A percentile compares a stretch with the other conserved stretches of the same genome.
These are phyloP conservation scores for Alternaria alternata DNA, from an alignment of 2,329 filamentous ascomycete species.

Conservation along the genomic window DNA sequence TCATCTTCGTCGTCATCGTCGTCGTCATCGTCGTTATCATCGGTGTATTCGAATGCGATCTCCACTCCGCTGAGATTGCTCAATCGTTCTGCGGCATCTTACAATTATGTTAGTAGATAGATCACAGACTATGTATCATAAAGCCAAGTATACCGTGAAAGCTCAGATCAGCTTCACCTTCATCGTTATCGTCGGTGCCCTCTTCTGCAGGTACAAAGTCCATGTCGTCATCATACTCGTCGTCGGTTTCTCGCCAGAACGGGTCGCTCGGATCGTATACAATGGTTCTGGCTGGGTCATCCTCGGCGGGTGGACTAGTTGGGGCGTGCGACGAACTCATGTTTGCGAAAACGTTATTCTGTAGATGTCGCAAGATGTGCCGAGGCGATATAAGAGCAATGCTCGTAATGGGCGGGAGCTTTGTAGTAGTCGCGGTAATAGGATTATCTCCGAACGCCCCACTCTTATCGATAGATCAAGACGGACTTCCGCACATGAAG, in stretches of 20 bases:
- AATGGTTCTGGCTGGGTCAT: conserved; percentile 35
- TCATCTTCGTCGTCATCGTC: conserved; percentile 39
- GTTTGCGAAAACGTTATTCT: conserved; percentile 6
- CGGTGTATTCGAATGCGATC: conserved; percentile 53
- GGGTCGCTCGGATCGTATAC: conserved; percentile 45
- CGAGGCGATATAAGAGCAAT: conserved; percentile 14
- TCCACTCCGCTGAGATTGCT: conserved; percentile 53
- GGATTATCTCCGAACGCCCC: conserved; percentile 15
- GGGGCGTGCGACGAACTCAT: conserved; percentile 41
- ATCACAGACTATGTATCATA: background rate
- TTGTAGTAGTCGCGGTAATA: conserved; percentile 16
- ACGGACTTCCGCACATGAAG: background rate
- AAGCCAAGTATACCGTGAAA: conserved; percentile 43
- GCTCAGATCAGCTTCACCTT: conserved; percentile 47
- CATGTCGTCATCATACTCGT: conserved; percentile 57
- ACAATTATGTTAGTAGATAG: conserved; percentile 4
- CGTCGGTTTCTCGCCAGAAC: conserved; percentile 45
- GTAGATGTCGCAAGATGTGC: conserved; percentile 6
- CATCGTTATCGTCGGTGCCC: conserved; percentile 50
- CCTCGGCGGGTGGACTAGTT: conserved; percentile 35
- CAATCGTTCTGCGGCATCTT: conserved; percentile 54
- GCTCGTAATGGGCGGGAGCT: conserved; percentile 13
- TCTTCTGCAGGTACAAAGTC: conserved; percentile 58
- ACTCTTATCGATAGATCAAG: conserved; percentile 17
- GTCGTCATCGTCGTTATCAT: conserved; percentile 50